Evolutionary conservation across 768 basidiomycete genomes (phyloP).

Genomic region (Leccinellum albellum): DNA sequence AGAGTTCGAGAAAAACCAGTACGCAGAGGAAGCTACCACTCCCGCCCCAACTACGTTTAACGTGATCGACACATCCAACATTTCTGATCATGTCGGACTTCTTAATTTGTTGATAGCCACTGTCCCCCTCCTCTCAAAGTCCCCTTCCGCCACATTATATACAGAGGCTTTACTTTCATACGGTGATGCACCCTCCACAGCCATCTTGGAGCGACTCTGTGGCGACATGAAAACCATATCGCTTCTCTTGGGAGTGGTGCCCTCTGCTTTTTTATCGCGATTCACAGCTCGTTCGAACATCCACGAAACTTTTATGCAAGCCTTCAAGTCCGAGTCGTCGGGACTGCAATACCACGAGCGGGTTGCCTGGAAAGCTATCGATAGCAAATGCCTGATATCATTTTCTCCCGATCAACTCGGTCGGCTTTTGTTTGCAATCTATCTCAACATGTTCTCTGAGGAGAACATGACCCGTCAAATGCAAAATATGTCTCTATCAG

Average conservation of each 20-base stretch:
- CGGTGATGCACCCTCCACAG: conserved; percentile 5
- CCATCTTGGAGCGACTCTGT: conserved; percentile 24
- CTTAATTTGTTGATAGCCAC: conserved; percentile 25
- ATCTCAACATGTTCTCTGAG: conserved; percentile 29
- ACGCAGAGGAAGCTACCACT: conserved; percentile 8
- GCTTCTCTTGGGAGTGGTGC: conserved; percentile 26
- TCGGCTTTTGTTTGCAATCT: conserved; percentile 24
- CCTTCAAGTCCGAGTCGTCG: background rate
- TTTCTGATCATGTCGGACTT: conserved; percentile 30
- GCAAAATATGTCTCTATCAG: conserved; percentile 2
- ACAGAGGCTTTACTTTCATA: conserved; percentile 26
- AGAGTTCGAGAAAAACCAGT: conserved; percentile 20
- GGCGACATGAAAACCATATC: conserved; percentile 28
- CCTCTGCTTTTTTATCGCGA: conserved; percentile 22
- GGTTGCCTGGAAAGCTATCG: conserved; percentile 25
- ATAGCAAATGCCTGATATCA: conserved; percentile 6
- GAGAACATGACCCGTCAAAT: conserved; percentile 20
- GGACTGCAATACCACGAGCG: conserved; percentile 19
- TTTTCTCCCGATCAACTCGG: conserved; percentile 25
- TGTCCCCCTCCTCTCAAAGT: conserved; percentile 21
- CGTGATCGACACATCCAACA: conserved; percentile 33
- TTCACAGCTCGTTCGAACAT: conserved; percentile 30
- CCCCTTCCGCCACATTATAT: conserved; percentile 25
- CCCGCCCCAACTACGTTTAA: conserved; percentile 30
- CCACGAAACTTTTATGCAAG: conserved; percentile 16